These are phyloP conservation scores for Gossypium rotundifolium DNA, from an alignment of 345 rosid genomes.

Conservation along the genomic window DNA sequence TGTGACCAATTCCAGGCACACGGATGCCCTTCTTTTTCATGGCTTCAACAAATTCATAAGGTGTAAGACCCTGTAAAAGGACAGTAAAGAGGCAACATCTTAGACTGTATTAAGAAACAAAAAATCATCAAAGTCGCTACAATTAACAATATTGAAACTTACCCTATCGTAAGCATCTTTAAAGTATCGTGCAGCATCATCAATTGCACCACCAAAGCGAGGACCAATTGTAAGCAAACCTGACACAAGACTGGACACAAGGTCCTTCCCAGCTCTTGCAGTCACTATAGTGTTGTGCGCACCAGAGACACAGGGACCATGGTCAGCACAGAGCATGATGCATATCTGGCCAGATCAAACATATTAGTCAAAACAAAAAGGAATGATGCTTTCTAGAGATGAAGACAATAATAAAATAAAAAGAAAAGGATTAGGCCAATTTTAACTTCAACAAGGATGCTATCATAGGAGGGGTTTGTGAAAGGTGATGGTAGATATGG, in stretches of 20 bases:
- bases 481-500: not conserved
- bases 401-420: not conserved
- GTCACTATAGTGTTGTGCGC: constrained; percentile 96
- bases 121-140: not conserved
- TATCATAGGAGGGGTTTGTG: not conserved
- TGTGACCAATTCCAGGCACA: constrained; percentile 96
- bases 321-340: constrained; percentile 95
- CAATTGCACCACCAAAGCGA: constrained; percentile 97
- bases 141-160: constrained; percentile 15
- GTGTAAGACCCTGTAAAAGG: constrained; percentile 57
- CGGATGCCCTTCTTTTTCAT: constrained; percentile 99
- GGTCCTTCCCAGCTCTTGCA: constrained; percentile 98
- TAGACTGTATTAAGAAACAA: not conserved
- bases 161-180: constrained; percentile 94
- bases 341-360: constrained; percentile 59
- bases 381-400: not conserved
- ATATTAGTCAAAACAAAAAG: not conserved
- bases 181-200: constrained; percentile 94
- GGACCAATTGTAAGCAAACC: constrained; percentile 97
- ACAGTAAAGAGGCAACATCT: constrained; percentile 10
- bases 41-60: constrained; percentile 86
- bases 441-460: not conserved
- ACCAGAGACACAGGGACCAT: constrained; percentile 95
- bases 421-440: not conserved
- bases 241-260: constrained; percentile 92